Evolutionary conservation across 345 rosid genomes (phyloP).

Genomic region (Dovyalis caffra): DNA sequence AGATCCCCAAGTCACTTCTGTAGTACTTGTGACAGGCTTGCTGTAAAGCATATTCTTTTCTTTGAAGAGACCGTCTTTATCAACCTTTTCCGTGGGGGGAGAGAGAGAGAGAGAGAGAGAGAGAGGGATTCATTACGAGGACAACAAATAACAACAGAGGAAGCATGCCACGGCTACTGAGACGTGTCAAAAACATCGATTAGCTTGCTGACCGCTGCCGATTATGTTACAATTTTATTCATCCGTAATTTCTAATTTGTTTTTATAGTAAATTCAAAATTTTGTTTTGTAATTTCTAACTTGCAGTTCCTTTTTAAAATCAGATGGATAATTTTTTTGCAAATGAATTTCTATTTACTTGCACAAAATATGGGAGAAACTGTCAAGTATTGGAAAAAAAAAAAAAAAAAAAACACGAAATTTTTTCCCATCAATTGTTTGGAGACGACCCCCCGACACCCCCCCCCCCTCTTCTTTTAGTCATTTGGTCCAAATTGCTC

Average conservation of each 20-base stretch:
- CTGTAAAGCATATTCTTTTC: constrained; percentile 35
- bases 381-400: no score
- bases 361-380: no score
- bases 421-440: no score
- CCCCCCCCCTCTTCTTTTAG: no score
- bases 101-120: not conserved
- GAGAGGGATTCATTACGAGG: not conserved
- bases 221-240: not conserved
- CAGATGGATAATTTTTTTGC: not conserved
- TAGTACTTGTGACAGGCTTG: constrained; percentile 35
- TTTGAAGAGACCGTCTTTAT: constrained; percentile 19
- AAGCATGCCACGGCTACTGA: constrained; percentile 1
- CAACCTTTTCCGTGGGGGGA: not conserved
- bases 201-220: not conserved
- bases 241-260: not conserved
- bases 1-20: constrained; percentile 27
- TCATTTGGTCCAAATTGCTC: no score
- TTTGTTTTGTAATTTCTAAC: not conserved
- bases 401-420: no score
- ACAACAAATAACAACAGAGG: not conserved
- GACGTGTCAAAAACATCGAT: not conserved
- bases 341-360: no score
- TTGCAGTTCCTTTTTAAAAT: not conserved
- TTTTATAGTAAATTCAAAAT: no score
- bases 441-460: no score